A percentile compares a stretch with the other conserved stretches of the same genome.
Evolutionary conservation across 495 filamentous ascomycete species (phyloP).

Genomic region (Lentithecium fluviatile): DNA sequence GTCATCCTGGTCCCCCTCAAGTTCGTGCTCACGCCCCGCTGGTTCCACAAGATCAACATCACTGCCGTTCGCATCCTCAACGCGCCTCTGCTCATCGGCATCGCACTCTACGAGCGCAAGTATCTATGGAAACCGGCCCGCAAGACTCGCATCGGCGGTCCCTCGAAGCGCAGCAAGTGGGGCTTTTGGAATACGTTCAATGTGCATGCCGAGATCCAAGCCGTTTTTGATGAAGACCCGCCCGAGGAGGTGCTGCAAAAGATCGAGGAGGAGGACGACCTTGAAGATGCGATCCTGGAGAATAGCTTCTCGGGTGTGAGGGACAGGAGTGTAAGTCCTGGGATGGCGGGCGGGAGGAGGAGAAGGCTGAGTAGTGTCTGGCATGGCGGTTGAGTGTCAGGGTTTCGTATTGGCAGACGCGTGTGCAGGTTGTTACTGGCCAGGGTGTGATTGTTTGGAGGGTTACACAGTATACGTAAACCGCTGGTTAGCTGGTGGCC

Average conservation of each 20-base stretch:
- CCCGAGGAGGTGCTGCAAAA: conserved; percentile 57
- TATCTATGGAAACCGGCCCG: conserved; percentile 43
- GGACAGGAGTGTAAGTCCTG: conserved; percentile 22
- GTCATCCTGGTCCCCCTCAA: conserved; percentile 64
- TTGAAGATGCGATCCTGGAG: conserved; percentile 36
- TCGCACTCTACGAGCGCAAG: conserved; percentile 59
- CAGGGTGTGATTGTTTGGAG: too few relatives aligned
- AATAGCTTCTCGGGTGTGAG: conserved; percentile 32
- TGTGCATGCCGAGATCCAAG: conserved; percentile 63
- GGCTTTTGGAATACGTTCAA: conserved; percentile 54
- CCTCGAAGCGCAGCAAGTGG: conserved; percentile 20
- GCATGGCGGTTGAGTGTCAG: conserved; percentile 7
- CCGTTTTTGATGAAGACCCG: conserved; percentile 66
- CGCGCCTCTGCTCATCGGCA: conserved; percentile 60
- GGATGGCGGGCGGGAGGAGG: conserved; percentile 15
- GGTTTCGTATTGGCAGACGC: too few relatives aligned
- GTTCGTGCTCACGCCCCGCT: conserved; percentile 61
- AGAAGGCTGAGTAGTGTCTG: conserved; percentile 34
- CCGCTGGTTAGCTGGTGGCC: too few relatives aligned
- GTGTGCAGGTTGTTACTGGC: too few relatives aligned
- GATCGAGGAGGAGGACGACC: conserved; percentile 51
- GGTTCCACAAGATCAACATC: conserved; percentile 78
- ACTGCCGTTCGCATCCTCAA: conserved; percentile 62
- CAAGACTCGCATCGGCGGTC: conserved; percentile 12
- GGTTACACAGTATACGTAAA: too few relatives aligned